Percentiles rank a stretch among this genome's conserved stretches.
These are phyloP conservation scores for Scytalidium sp. DNA, from an alignment of 2,329 filamentous ascomycete species.

Conservation along the genomic window DNA sequence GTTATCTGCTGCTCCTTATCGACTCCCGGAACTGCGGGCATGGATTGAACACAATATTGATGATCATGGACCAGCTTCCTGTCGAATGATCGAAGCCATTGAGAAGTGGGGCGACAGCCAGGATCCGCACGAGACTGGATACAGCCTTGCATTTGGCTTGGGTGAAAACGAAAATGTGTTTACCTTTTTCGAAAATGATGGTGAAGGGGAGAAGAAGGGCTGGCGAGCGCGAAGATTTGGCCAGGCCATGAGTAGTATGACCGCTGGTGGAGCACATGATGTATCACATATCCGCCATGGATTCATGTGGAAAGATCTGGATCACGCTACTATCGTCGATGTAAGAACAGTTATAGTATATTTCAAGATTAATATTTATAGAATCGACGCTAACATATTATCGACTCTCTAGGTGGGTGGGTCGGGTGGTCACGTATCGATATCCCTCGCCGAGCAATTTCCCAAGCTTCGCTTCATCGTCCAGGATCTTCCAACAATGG, in stretches of 20 bases:
- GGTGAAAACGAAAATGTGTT: no score
- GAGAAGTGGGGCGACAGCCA: slow-evolving; percentile 32
- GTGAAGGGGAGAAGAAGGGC: slow-evolving; percentile 23
- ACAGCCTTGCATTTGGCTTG: slow-evolving; percentile 26
- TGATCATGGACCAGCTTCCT: no score
- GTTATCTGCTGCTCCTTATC: not conserved
- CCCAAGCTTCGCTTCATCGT: slow-evolving; percentile 23
- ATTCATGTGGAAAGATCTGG: not conserved
- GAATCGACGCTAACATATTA: no score
- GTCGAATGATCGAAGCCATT: slow-evolving; percentile 32
- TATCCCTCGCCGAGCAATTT: slow-evolving; percentile 19
- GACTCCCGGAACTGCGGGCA: not conserved
- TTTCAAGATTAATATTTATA: not conserved
- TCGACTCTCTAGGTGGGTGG: slow-evolving; percentile 22
- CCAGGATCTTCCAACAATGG: slow-evolving; percentile 31
- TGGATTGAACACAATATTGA: not conserved
- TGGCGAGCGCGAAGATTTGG: no score
- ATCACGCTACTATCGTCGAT: not conserved
- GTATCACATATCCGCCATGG: not conserved
- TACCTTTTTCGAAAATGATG: slow-evolving; percentile 30
- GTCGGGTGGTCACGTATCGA: slow-evolving; percentile 20
- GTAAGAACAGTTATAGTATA: not conserved
- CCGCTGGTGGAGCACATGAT: not conserved
- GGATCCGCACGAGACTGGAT: slow-evolving; percentile 32
- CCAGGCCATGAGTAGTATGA: no score